Evolutionary conservation across 805 yeast species (phyloP).

Genomic region (Saccharomycopsis sp.): DNA sequence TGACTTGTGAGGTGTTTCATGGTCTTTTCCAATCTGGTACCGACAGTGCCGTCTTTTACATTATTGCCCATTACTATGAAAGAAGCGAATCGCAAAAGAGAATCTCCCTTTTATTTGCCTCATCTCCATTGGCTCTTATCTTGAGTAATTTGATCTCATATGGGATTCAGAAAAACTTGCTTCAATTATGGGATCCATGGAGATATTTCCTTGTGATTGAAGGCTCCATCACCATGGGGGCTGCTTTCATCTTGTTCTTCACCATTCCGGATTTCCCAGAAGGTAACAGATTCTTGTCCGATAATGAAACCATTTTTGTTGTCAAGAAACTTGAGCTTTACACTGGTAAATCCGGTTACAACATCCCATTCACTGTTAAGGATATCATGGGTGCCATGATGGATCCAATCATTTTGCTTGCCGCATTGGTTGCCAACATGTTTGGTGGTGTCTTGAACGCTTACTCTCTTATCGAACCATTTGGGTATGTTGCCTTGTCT

Average conservation of each 20-base stretch:
- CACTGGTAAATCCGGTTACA: slow-evolving; percentile 35
- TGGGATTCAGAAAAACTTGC: slow-evolving; percentile 21
- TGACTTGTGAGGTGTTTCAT: slow-evolving; percentile 53
- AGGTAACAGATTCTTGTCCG: slow-evolving; percentile 30
- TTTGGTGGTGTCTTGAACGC: slow-evolving; percentile 67
- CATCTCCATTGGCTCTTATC: slow-evolving; percentile 62
- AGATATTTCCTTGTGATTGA: slow-evolving; percentile 44
- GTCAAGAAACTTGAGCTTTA: slow-evolving; percentile 21
- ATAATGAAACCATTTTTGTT: slow-evolving; percentile 35
- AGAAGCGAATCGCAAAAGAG: slow-evolving; percentile 61
- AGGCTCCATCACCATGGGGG: slow-evolving; percentile 31
- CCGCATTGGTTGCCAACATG: slow-evolving; percentile 45
- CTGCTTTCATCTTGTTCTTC: slow-evolving; percentile 29
- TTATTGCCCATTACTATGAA: slow-evolving; percentile 57
- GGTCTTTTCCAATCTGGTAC: slow-evolving; percentile 66
- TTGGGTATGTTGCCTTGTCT: not conserved
- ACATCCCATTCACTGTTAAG: slow-evolving; percentile 34
- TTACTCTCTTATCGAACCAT: slow-evolving; percentile 65
- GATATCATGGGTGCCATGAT: slow-evolving; percentile 43
- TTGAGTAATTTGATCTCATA: slow-evolving; percentile 27
- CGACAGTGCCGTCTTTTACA: slow-evolving; percentile 68
- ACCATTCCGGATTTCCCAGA: slow-evolving; percentile 46
- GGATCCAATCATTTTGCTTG: slow-evolving; percentile 48
- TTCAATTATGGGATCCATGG: slow-evolving; percentile 27
- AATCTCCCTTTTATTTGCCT: slow-evolving; percentile 55